Evolutionary conservation across 2,329 filamentous ascomycete species (phyloP).

Genomic region (Pyrenophora tritici-repentis): DNA sequence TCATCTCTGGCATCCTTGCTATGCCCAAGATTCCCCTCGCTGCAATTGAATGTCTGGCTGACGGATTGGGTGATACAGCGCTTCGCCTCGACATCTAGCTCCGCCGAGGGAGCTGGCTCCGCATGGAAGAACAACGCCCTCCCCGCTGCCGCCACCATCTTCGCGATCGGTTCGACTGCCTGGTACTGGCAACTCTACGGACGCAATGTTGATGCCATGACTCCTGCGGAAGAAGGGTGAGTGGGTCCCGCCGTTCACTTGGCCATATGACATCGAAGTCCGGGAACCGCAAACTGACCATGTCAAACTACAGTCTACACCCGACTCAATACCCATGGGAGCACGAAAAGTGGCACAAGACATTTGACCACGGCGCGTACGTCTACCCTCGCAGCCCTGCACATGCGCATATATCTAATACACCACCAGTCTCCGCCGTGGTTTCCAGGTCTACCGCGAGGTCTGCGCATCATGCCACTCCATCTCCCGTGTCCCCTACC

Average conservation of each 20-base stretch:
- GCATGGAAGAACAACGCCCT: slow-evolving; percentile 84
- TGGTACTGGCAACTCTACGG: slow-evolving; percentile 99
- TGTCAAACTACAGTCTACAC: slow-evolving; percentile 71
- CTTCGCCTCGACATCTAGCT: slow-evolving; percentile 71
- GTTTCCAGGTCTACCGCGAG: slow-evolving; percentile 99
- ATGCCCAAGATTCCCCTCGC: slow-evolving; percentile 18
- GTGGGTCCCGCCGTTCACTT: slow-evolving; percentile 49
- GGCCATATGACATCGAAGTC: slow-evolving; percentile 3
- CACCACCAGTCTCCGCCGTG: slow-evolving; percentile 79
- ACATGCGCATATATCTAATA: slow-evolving; percentile 4
- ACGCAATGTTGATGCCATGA: slow-evolving; percentile 83
- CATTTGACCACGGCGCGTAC: slow-evolving; percentile 96
- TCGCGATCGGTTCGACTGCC: slow-evolving; percentile 85
- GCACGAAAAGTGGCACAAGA: slow-evolving; percentile 88
- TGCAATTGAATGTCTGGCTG: slow-evolving; percentile 39
- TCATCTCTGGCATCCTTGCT: slow-evolving; percentile 23
- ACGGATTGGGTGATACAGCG: slow-evolving; percentile 50
- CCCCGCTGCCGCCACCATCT: slow-evolving; percentile 81
- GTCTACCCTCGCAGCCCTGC: slow-evolving; percentile 45
- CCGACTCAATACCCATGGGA: slow-evolving; percentile 94
- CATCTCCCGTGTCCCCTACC: slow-evolving; percentile 90
- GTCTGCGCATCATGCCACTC: slow-evolving; percentile 99
- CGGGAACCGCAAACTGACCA: slow-evolving; percentile 38
- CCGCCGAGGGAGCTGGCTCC: slow-evolving; percentile 73
- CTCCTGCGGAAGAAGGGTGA: slow-evolving; percentile 97